These are phyloP conservation scores for Scenedesmus sp. DNA, from an alignment of 163 green algal species.

Conservation along the genomic window DNA sequence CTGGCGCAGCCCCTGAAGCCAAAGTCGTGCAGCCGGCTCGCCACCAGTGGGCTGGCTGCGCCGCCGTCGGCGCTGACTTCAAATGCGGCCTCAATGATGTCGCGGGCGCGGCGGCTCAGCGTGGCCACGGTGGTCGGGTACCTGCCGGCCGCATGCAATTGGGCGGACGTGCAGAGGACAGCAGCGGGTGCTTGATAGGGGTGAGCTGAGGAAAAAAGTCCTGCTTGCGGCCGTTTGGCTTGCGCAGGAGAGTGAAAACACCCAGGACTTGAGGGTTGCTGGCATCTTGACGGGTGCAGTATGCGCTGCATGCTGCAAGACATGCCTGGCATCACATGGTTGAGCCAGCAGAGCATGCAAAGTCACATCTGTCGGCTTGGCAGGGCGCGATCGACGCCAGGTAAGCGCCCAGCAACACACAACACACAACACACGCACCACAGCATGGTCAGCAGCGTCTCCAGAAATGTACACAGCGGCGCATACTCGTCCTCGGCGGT, in stretches of 20 bases:
- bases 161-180: background rate
- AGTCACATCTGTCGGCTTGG: too few species aligned
- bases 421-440: constrained; percentile 67
- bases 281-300: background rate
- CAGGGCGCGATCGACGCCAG: too few species aligned
- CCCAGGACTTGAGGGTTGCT: background rate
- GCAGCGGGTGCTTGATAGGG: background rate
- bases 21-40: constrained; percentile 91
- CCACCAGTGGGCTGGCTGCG: constrained; percentile 69
- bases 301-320: background rate
- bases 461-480: constrained; percentile 91
- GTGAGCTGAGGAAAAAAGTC: too few species aligned
- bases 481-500: constrained; percentile 83
- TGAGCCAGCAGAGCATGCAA: background rate
- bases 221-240: too few species aligned
- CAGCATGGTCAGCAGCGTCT: constrained; percentile 92
- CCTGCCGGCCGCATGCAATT: constrained; percentile 50
- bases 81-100: constrained; percentile 88
- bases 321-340: background rate
- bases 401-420: too few species aligned
- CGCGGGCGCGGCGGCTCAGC: constrained; percentile 75
- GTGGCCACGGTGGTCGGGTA: constrained; percentile 94
- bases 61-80: constrained; percentile 78
- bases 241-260: too few species aligned
- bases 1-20: constrained; percentile 91